These are phyloP conservation scores for Diaporthe velutina DNA, from an alignment of 2,329 filamentous ascomycete genomes.

Conservation along the genomic window DNA sequence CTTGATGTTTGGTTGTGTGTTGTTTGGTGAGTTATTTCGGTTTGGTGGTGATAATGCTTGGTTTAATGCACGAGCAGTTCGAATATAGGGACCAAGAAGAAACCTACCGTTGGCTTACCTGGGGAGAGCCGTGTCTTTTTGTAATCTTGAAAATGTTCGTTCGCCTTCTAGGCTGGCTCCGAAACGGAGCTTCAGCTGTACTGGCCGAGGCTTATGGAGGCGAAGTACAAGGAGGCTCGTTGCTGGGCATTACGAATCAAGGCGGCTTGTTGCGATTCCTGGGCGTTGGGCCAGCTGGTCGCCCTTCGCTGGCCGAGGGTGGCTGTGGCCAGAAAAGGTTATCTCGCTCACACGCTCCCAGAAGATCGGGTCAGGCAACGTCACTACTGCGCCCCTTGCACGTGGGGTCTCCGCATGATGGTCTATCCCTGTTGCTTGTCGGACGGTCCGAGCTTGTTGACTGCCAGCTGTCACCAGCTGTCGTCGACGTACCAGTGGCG, in stretches of 20 bases:
- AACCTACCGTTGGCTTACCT: background rate
- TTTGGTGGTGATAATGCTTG: background rate
- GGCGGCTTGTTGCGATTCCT: constrained; percentile 4
- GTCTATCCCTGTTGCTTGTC: background rate
- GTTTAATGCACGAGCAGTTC: too few species aligned
- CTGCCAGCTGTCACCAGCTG: constrained; percentile 27
- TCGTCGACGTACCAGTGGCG: background rate
- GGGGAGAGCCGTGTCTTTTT: background rate
- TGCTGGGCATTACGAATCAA: constrained; percentile 32
- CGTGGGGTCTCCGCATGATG: background rate
- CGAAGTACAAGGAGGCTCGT: constrained; percentile 25
- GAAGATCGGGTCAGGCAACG: constrained; percentile 18
- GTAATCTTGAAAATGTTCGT: background rate
- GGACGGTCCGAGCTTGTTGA: background rate
- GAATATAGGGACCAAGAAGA: background rate
- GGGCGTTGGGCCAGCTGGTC: background rate
- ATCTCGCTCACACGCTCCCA: background rate
- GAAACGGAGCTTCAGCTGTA: constrained; percentile 11
- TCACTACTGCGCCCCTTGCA: constrained; percentile 34
- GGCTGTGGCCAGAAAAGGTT: constrained; percentile 31
- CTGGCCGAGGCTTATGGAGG: constrained; percentile 17
- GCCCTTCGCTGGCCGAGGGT: constrained; percentile 19
- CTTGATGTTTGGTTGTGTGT: background rate
- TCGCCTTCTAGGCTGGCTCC: constrained; percentile 12
- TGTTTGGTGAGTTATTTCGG: background rate